Percentiles rank a stretch among this genome's conserved stretches.
Conservation (phyloP, 805 yeast species). For the Scheffersomyces stipitis region DNA sequence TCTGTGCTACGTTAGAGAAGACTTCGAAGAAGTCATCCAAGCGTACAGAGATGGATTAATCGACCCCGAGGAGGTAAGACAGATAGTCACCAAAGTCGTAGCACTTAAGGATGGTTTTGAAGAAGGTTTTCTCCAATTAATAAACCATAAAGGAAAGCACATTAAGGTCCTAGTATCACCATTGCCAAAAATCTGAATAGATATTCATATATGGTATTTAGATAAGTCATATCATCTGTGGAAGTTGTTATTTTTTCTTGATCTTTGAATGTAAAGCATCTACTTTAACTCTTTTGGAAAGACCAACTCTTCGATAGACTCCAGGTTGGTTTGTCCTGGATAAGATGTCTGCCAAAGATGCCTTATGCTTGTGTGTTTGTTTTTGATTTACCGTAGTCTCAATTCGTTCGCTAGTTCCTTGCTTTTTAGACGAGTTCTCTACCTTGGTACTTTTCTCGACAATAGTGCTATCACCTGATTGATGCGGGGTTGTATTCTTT, state of each 20-base stretch:
- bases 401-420: no score
- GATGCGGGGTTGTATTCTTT: no score
- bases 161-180: conserved; percentile 3
- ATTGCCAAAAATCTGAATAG: no score
- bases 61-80: conserved; percentile 2
- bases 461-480: no score
- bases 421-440: no score
- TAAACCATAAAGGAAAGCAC: conserved; percentile 4
- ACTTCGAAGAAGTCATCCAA: conserved; percentile 4
- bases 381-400: no score
- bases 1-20: conserved; percentile 2
- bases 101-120: conserved; percentile 2
- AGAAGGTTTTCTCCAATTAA: conserved; percentile 1
- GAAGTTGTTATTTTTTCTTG: no score
- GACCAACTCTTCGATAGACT: conserved; percentile 21
- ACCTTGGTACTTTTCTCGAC: no score
- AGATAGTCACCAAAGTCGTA: neutral
- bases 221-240: neutral
- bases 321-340: conserved; percentile 10
- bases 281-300: conserved; percentile 20
- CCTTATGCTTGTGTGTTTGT: conserved; percentile 7
- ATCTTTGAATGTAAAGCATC: conserved; percentile 22
- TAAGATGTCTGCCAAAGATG: conserved; percentile 15
- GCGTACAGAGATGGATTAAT: conserved; percentile 1
- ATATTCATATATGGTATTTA: no score